phyloP scores from a whole-genome alignment of 345 rosid genomes.

The Noccaea caerulescens region DNA sequence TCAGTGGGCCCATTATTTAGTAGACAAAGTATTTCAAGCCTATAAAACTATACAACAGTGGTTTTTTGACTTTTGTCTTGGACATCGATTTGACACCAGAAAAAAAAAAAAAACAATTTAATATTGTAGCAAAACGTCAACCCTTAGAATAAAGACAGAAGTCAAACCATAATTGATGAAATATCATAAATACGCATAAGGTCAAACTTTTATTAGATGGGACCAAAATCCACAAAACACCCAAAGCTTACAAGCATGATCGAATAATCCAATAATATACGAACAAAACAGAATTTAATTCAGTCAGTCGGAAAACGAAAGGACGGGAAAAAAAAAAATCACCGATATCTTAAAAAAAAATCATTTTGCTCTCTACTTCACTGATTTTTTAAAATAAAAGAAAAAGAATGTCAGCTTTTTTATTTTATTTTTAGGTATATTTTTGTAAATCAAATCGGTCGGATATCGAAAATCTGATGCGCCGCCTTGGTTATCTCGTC shows the following conservation, averaged over 20 bases:
- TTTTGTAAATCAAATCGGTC: constrained; percentile 6
- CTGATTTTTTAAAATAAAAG: not conserved
- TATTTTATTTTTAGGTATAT: not conserved
- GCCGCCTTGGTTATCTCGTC: constrained; percentile 65
- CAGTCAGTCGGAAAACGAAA: constrained; percentile 28
- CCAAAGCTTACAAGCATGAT: constrained; percentile 25
- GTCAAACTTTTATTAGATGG: constrained; percentile 37
- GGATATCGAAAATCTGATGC: constrained; percentile 57
- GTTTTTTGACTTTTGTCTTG: not conserved
- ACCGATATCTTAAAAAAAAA: not conserved
- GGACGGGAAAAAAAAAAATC: not conserved
- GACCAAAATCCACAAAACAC: constrained; percentile 26
- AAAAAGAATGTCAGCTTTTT: constrained; percentile 18
- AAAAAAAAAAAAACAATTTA: not conserved
- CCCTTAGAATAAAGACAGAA: constrained; percentile 17
- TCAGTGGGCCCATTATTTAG: not conserved
- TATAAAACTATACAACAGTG: not conserved
- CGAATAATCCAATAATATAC: constrained; percentile 35
- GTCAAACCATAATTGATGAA: constrained; percentile 36
- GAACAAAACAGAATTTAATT: constrained; percentile 32
- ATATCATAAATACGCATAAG: constrained; percentile 29
- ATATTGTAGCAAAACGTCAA: constrained; percentile 13
- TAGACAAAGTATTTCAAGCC: not conserved
- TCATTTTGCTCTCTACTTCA: not conserved
- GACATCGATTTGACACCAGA: not conserved